Evolutionary conservation across 2,329 filamentous ascomycete genomes (phyloP).

Genomic region (Pseudogymnoascus sp.): DNA sequence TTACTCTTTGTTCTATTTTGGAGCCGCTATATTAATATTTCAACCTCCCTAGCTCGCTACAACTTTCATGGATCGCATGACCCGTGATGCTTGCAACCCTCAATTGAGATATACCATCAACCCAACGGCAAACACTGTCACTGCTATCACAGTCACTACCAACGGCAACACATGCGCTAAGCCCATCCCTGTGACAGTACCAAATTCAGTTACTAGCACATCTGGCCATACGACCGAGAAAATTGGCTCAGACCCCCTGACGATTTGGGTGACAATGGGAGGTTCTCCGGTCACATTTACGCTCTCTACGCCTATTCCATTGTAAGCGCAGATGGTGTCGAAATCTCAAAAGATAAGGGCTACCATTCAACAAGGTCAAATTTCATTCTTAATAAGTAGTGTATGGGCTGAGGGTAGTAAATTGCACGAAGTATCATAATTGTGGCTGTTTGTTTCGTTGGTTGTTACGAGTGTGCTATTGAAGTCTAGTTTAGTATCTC

Average conservation of each 20-base stretch:
- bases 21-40: not conserved
- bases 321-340: no score
- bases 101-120: slow-evolving; percentile 17
- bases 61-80: slow-evolving; percentile 43
- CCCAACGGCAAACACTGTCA: slow-evolving; percentile 17
- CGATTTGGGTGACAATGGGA: slow-evolving; percentile 41
- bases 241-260: slow-evolving; percentile 47
- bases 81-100: slow-evolving; percentile 19
- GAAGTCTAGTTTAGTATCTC: no score
- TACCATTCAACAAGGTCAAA: no score
- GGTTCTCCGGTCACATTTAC: slow-evolving; percentile 38
- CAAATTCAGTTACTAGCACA: slow-evolving; percentile 27
- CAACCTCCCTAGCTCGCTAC: slow-evolving; percentile 13
- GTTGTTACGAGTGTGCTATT: no score
- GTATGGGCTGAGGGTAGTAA: no score
- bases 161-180: slow-evolving; percentile 19
- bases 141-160: slow-evolving; percentile 37
- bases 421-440: no score
- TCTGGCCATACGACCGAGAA: slow-evolving; percentile 31
- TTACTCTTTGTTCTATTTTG: slow-evolving; percentile 21
- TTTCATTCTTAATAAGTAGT: no score
- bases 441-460: no score
- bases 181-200: slow-evolving; percentile 28
- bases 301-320: slow-evolving; percentile 23
- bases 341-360: no score